phyloP scores from a whole-genome alignment of 2,329 filamentous ascomycete species.

The Aspergillus pseudonomiae region DNA sequence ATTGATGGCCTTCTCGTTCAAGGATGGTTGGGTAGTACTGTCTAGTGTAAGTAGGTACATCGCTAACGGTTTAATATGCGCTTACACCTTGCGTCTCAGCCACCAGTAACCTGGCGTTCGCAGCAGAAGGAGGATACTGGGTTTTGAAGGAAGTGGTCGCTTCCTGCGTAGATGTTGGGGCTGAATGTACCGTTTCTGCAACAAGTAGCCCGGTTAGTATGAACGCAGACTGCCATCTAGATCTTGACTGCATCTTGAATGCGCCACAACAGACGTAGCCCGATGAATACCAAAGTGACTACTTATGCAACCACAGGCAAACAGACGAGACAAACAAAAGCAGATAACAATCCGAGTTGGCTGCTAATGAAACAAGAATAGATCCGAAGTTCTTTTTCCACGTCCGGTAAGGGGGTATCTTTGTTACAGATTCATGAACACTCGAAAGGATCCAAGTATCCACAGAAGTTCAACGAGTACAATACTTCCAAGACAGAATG shows the following conservation, averaged over 20 bases:
- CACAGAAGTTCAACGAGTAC: background rate
- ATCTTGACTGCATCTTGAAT: slow-evolving; percentile 24
- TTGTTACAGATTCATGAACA: background rate
- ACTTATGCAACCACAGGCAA: background rate
- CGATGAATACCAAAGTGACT: background rate
- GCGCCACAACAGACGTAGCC: background rate
- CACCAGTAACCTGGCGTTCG: slow-evolving; percentile 29
- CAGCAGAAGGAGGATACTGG: slow-evolving; percentile 38
- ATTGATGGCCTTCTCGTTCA: slow-evolving; percentile 35
- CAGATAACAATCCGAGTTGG: background rate
- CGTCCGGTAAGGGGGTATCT: background rate
- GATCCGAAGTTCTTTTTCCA: no score
- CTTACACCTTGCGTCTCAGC: slow-evolving; percentile 37
- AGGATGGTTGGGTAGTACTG: slow-evolving; percentile 37
- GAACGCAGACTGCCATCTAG: slow-evolving; percentile 28
- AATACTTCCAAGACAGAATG: background rate
- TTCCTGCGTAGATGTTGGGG: slow-evolving; percentile 26
- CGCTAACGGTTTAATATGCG: slow-evolving; percentile 1
- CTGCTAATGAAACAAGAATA: background rate
- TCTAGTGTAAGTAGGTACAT: slow-evolving; percentile 16
- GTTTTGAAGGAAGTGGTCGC: slow-evolving; percentile 31
- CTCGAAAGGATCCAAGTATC: background rate
- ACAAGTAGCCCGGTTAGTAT: slow-evolving; percentile 42
- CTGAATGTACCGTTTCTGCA: slow-evolving; percentile 30
- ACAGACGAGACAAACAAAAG: background rate